phyloP scores from a whole-genome alignment of 202 grass and related monocot species.

The Hordeum pubiflorum region DNA sequence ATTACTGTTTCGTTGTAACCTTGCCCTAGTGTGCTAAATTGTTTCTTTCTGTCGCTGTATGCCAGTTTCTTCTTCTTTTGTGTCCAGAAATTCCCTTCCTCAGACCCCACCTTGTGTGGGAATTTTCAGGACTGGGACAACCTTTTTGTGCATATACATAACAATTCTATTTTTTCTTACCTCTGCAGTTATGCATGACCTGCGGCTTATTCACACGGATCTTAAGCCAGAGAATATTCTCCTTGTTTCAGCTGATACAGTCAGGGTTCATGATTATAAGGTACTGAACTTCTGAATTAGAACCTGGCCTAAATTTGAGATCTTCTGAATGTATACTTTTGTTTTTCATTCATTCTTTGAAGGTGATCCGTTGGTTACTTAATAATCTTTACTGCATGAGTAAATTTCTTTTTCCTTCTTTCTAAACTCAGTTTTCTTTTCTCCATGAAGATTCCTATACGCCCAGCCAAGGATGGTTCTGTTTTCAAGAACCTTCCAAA shows the following conservation, averaged over 20 bases:
- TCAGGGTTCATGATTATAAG: slow-evolving; percentile 91
- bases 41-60: neutral
- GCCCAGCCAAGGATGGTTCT: slow-evolving; percentile 61
- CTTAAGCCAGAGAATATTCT: slow-evolving; percentile 98
- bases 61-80: neutral
- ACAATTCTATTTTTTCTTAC: slow-evolving; percentile 17
- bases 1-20: neutral
- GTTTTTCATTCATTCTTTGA: neutral
- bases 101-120: too few species aligned
- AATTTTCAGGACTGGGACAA: too few species aligned
- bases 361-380: slow-evolving; percentile 7
- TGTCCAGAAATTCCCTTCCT: neutral
- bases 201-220: slow-evolving; percentile 96
- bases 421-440: slow-evolving; percentile 29
- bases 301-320: neutral
- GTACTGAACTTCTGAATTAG: slow-evolving; percentile 24
- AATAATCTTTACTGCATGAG: neutral
- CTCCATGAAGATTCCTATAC: slow-evolving; percentile 42
- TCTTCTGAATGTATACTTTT: neutral
- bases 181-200: slow-evolving; percentile 89
- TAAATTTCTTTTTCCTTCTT: neutral
- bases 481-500: slow-evolving; percentile 92
- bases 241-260: slow-evolving; percentile 78
- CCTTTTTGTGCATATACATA: neutral
- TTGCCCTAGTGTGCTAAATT: neutral